A percentile compares a stretch with the other conserved stretches of the same genome.
These are phyloP conservation scores for Globisporangium cystogenes DNA, from an alignment of 352 stramenopile genomes.

Conservation along the genomic window DNA sequence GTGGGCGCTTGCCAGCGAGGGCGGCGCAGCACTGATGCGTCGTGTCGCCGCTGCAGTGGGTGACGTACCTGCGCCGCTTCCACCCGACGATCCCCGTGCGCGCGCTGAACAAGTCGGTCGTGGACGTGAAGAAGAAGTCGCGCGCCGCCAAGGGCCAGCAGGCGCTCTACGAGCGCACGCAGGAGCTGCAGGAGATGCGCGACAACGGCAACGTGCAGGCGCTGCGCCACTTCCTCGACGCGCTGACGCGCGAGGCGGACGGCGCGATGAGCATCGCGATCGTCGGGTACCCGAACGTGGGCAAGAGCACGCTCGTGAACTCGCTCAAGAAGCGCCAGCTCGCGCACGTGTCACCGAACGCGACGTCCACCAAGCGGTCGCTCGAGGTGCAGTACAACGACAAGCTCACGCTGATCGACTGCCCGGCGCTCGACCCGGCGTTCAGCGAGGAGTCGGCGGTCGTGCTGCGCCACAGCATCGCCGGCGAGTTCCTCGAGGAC, in stretches of 20 bases:
- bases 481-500: conserved; percentile 93
- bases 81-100: conserved; percentile 93
- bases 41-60: conserved; percentile 17
- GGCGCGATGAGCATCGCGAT: conserved; percentile 88
- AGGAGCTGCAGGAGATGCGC: conserved; percentile 57
- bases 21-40: too few relatives aligned
- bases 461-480: conserved; percentile 94
- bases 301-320: conserved; percentile 95
- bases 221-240: conserved; percentile 95
- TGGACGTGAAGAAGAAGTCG: conserved; percentile 90
- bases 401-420: conserved; percentile 96
- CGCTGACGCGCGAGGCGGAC: conserved; percentile 88
- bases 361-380: conserved; percentile 69
- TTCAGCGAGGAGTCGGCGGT: conserved; percentile 84
- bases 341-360: conserved; percentile 36
- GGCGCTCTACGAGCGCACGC: conserved; percentile 62
- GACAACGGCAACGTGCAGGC: conserved; percentile 84
- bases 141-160: conserved; percentile 53
- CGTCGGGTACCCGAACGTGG: conserved; percentile 98
- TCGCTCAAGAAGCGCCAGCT: conserved; percentile 87
- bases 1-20: too few relatives aligned
- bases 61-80: conserved; percentile 93
- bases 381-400: conserved; percentile 95
- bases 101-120: conserved; percentile 76
- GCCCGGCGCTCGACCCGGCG: conserved; percentile 95